Percentiles rank a stretch among this genome's conserved stretches.
phyloP scores from a whole-genome alignment of 2,329 filamentous ascomycete genomes.

The Microdochium paspali region DNA sequence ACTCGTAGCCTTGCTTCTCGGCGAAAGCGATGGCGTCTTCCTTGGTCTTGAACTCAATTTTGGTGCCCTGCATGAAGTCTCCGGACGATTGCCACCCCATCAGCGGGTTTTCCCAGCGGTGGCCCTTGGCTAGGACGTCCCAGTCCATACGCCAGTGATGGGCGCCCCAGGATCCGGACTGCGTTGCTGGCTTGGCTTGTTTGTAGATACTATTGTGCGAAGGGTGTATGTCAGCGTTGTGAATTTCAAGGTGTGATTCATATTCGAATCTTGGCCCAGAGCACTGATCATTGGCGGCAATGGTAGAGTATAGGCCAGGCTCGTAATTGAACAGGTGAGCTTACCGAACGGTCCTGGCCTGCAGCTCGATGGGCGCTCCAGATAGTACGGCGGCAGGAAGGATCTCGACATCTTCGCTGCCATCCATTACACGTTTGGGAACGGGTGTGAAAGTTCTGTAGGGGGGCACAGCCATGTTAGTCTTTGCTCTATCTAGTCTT shows the following conservation, averaged over 20 bases:
- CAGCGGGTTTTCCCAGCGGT: conserved; percentile 95
- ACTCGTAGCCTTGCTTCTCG: conserved; percentile 98
- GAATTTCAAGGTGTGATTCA: too few relatives aligned
- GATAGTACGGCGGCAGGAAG: conserved; percentile 81
- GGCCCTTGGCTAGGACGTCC: conserved; percentile 86
- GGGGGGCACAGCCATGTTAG: neutral
- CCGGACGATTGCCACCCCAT: conserved; percentile 98
- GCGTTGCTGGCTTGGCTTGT: conserved; percentile 87
- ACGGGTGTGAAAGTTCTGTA: conserved; percentile 80
- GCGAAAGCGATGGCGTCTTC: conserved; percentile 93
- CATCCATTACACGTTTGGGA: conserved; percentile 81
- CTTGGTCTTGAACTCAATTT: conserved; percentile 83
- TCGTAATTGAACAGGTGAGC: too few relatives aligned
- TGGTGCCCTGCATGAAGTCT: conserved; percentile 90
- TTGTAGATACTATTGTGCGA: conserved; percentile 66
- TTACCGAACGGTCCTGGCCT: conserved; percentile 89
- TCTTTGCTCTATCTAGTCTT: too few relatives aligned
- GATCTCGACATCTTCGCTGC: conserved; percentile 68
- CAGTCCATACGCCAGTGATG: conserved; percentile 97
- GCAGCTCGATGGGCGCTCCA: conserved; percentile 85
- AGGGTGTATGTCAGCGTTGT: neutral
- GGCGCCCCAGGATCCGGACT: conserved; percentile 80
- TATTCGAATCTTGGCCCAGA: too few relatives aligned
- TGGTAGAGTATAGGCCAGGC: neutral
- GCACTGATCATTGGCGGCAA: neutral